Conservation (phyloP, 169 alveolate species). For the Plasmodium adleri region DNA sequence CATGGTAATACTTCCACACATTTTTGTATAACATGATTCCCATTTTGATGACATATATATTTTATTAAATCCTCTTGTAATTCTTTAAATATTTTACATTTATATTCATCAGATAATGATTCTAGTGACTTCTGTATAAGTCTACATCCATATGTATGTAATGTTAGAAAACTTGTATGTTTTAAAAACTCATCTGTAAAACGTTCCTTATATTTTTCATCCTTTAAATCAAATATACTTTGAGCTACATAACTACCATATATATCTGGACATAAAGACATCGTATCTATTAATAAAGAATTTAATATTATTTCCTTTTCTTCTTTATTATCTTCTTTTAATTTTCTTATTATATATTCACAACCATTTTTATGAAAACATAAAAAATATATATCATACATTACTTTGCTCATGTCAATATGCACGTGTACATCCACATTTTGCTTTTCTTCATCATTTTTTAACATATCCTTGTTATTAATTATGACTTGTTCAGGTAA, state of each 20-base stretch:
- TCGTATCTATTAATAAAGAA: slow-evolving; percentile 58
- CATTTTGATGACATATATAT: slow-evolving; percentile 74
- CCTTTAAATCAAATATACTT: slow-evolving; percentile 56
- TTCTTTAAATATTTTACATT: slow-evolving; percentile 54
- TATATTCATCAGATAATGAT: slow-evolving; percentile 52
- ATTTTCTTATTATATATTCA: slow-evolving; percentile 58
- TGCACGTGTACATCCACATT: not conserved
- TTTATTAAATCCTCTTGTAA: slow-evolving; percentile 51
- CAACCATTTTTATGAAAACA: slow-evolving; percentile 75
- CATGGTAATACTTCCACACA: slow-evolving; percentile 73
- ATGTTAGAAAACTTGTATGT: slow-evolving; percentile 41
- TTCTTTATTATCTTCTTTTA: slow-evolving; percentile 52
- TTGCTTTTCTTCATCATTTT: not conserved
- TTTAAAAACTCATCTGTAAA: slow-evolving; percentile 49
- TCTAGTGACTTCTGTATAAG: slow-evolving; percentile 74
- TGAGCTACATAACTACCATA: slow-evolving; percentile 78
- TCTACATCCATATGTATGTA: slow-evolving; percentile 76
- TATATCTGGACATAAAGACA: slow-evolving; percentile 56
- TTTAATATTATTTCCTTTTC: slow-evolving; percentile 40
- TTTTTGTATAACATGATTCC: slow-evolving; percentile 76
- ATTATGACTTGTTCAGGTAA: not conserved
- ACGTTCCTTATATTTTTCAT: slow-evolving; percentile 49
- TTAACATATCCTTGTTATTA: not conserved
- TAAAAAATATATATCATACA: slow-evolving; percentile 51
- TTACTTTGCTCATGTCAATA: slow-evolving; percentile 26